phyloP scores from a whole-genome alignment of 805 yeast genomes.

The Debaryomyces tyrocola region DNA sequence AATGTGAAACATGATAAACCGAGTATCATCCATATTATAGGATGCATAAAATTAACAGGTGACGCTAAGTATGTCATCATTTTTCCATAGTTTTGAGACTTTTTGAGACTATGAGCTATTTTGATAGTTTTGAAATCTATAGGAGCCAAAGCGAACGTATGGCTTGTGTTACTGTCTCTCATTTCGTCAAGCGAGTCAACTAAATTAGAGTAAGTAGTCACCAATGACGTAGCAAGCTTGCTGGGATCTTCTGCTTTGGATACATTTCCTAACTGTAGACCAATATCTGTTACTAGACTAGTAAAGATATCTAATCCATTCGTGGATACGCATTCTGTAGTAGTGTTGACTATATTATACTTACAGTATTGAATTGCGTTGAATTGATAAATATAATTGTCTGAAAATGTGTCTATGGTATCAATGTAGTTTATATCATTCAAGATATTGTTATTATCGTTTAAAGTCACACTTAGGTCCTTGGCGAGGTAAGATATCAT shows the following conservation, averaged over 20 bases:
- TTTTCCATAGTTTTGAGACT: slow-evolving; percentile 12
- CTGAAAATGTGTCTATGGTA: slow-evolving; percentile 46
- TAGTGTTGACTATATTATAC: slow-evolving; percentile 15
- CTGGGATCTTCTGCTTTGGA: slow-evolving; percentile 41
- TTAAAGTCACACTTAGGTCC: slow-evolving; percentile 34
- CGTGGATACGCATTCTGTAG: slow-evolving; percentile 18
- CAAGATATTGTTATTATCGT: background rate
- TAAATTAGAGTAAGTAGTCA: slow-evolving; percentile 35
- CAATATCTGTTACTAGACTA: slow-evolving; percentile 51
- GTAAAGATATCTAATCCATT: slow-evolving; percentile 49
- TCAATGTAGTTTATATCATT: slow-evolving; percentile 11
- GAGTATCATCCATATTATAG: background rate
- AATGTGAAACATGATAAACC: background rate
- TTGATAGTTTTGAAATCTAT: slow-evolving; percentile 10
- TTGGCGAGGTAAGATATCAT: slow-evolving; percentile 46
- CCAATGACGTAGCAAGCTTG: slow-evolving; percentile 41
- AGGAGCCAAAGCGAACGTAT: slow-evolving; percentile 9
- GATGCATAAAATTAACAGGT: background rate
- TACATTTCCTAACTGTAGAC: slow-evolving; percentile 42
- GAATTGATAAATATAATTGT: slow-evolving; percentile 41
- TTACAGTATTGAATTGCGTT: slow-evolving; percentile 53
- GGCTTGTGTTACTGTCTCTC: slow-evolving; percentile 10
- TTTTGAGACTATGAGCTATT: slow-evolving; percentile 11
- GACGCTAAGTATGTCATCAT: slow-evolving; percentile 9
- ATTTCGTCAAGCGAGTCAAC: slow-evolving; percentile 11